Conservation (phyloP, 2,329 filamentous ascomycete species). For the Hymenoscyphus infarciens region DNA sequence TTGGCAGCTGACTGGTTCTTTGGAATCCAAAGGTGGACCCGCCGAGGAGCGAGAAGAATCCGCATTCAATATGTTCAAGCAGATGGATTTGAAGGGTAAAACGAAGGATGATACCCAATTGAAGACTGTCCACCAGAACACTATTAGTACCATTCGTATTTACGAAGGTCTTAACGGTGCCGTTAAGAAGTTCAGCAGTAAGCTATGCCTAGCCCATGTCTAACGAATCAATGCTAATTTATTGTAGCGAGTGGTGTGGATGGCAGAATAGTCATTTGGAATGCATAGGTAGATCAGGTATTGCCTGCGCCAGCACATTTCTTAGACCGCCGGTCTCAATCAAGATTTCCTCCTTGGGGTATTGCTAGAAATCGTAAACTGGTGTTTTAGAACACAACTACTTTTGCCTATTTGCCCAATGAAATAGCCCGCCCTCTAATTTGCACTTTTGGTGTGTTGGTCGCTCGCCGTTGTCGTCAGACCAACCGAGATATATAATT, state of each 20-base stretch:
- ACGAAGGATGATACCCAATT: conserved; percentile 87
- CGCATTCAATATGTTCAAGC: conserved; percentile 94
- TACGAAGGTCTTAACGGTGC: conserved; percentile 64
- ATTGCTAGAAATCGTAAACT: no score
- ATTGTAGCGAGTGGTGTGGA: conserved; percentile 73
- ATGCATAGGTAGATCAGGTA: conserved; percentile 44
- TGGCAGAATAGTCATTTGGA: conserved; percentile 78
- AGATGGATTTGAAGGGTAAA: conserved; percentile 98
- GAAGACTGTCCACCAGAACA: conserved; percentile 96
- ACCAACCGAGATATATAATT: no score
- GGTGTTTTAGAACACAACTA: no score
- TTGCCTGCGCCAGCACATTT: not conserved
- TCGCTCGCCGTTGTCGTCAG: no score
- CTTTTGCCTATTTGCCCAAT: no score
- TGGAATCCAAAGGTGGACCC: conserved; percentile 63
- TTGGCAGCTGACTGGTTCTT: conserved; percentile 78
- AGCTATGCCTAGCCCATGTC: conserved; percentile 38
- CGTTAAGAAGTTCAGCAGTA: conserved; percentile 83
- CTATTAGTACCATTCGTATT: conserved; percentile 77
- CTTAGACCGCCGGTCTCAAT: not conserved
- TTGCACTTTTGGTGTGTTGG: no score
- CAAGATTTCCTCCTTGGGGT: not conserved
- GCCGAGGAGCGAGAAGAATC: conserved; percentile 76
- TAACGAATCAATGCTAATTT: conserved; percentile 32
- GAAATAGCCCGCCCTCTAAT: no score